Percentiles rank a stretch among this genome's conserved stretches.
phyloP scores from a whole-genome alignment of 2,329 filamentous ascomycete species.

The Penicillium sp. region DNA sequence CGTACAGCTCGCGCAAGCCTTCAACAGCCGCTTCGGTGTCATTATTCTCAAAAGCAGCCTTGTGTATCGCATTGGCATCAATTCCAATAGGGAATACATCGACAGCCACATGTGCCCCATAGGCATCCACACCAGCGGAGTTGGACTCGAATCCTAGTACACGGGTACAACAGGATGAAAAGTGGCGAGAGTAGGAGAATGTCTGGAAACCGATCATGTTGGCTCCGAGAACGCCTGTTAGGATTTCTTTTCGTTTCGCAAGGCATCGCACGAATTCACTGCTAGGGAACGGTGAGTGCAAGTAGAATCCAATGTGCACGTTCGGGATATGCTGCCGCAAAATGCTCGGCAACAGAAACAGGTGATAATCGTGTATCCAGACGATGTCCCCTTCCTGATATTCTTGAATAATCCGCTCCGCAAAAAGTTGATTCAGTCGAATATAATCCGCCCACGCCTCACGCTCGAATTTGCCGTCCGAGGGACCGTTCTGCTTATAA shows the following conservation, averaged over 20 bases:
- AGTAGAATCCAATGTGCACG: conserved; percentile 92
- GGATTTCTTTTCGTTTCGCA: conserved; percentile 83
- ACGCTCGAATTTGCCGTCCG: conserved; percentile 79
- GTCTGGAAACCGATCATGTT: conserved; percentile 97
- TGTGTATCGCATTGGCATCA: conserved; percentile 79
- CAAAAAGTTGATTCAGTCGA: conserved; percentile 89
- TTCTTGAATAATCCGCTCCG: conserved; percentile 81
- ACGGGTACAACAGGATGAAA: conserved; percentile 89
- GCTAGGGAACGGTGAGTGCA: conserved; percentile 93
- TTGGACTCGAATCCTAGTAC: conserved; percentile 91
- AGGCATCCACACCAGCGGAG: conserved; percentile 82
- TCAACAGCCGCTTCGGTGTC: conserved; percentile 74
- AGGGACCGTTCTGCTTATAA: conserved; percentile 93
- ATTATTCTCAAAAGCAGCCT: conserved; percentile 71
- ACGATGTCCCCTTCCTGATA: conserved; percentile 94
- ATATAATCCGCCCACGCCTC: conserved; percentile 92
- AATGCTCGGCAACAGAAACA: conserved; percentile 87
- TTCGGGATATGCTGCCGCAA: conserved; percentile 83
- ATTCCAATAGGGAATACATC: conserved; percentile 96
- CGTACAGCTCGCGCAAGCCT: conserved; percentile 76
- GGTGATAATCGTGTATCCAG: conserved; percentile 91
- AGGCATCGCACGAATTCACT: conserved; percentile 93
- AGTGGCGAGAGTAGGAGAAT: conserved; percentile 92
- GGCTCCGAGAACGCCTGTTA: conserved; percentile 86
- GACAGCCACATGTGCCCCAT: conserved; percentile 85